Conservation (phyloP, 768 basidiomycete genomes). For the Suillus alpinus region DNA sequence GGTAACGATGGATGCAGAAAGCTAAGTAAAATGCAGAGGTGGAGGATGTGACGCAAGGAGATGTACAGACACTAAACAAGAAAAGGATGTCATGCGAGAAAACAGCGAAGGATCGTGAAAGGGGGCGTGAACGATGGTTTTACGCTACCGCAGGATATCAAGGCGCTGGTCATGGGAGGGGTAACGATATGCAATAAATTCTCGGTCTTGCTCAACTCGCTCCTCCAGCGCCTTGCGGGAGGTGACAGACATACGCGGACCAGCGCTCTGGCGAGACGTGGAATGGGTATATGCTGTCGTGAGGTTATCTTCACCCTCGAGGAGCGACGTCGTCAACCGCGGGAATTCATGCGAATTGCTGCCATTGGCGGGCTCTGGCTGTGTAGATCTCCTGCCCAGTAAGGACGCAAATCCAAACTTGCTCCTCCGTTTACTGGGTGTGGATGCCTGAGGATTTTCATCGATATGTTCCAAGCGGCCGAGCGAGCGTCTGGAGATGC, state of each 20-base stretch:
- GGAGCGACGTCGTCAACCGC: constrained; percentile 40
- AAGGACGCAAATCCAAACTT: constrained; percentile 68
- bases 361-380: constrained; percentile 28
- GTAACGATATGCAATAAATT: constrained; percentile 86
- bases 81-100: constrained; percentile 5
- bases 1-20: constrained; percentile 8
- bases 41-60: constrained; percentile 12
- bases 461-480: constrained; percentile 32
- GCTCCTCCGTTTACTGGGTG: constrained; percentile 63
- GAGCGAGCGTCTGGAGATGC: constrained; percentile 60
- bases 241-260: constrained; percentile 57
- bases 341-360: constrained; percentile 46
- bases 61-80: constrained; percentile 17
- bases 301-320: constrained; percentile 47
- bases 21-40: constrained; percentile 19
- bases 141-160: constrained; percentile 51
- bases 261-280: constrained; percentile 49
- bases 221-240: constrained; percentile 74
- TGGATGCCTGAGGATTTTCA: constrained; percentile 28
- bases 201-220: constrained; percentile 79
- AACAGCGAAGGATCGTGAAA: not conserved
- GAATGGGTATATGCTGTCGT: constrained; percentile 47
- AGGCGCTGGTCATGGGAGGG: constrained; percentile 70
- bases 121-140: constrained; percentile 2
- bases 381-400: constrained; percentile 53